phyloP scores from a whole-genome alignment of 1,284 basidiomycete genomes.

The Agroathelia rolfsii region DNA sequence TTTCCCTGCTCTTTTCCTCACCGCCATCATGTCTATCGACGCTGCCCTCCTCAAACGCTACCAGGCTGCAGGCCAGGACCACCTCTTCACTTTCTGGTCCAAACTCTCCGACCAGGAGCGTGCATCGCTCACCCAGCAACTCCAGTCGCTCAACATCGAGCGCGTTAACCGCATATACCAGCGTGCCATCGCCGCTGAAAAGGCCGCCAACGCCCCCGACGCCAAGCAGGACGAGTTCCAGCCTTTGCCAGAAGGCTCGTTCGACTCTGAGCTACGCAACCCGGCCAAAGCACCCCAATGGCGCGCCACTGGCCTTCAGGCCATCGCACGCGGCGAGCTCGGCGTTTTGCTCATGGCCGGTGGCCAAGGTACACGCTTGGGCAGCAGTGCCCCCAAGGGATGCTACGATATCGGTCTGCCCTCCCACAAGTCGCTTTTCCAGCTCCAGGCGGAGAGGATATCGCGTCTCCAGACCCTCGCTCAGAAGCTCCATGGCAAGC shows the following conservation, averaged over 20 bases:
- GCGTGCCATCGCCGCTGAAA: slow-evolving; percentile 68
- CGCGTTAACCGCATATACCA: slow-evolving; percentile 87
- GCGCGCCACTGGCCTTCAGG: slow-evolving; percentile 67
- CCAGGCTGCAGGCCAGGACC: slow-evolving; percentile 76
- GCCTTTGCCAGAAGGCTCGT: slow-evolving; percentile 71
- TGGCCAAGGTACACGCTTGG: slow-evolving; percentile 93
- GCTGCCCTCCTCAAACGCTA: slow-evolving; percentile 47
- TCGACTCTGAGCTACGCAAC: slow-evolving; percentile 51
- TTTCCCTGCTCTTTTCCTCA: too few species aligned
- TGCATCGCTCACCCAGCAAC: slow-evolving; percentile 58
- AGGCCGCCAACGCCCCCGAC: slow-evolving; percentile 33
- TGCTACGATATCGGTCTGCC: slow-evolving; percentile 97
- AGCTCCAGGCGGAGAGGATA: slow-evolving; percentile 95
- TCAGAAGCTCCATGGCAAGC: slow-evolving; percentile 40
- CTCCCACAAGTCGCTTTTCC: slow-evolving; percentile 90
- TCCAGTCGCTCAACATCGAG: slow-evolving; percentile 76
- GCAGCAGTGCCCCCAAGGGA: slow-evolving; percentile 89
- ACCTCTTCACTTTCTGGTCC: slow-evolving; percentile 85
- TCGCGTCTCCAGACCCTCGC: slow-evolving; percentile 74
- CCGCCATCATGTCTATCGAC: slow-evolving; percentile 41
- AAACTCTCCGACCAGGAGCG: slow-evolving; percentile 62
- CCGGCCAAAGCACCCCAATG: slow-evolving; percentile 59
- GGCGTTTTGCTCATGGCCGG: slow-evolving; percentile 96
- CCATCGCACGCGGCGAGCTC: slow-evolving; percentile 76
- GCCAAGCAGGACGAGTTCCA: slow-evolving; percentile 46